Evolutionary conservation across 2,329 filamentous ascomycete genomes (phyloP), one percentile per base, ranked within the genome.

Genomic region (Epichloe scottii): DNA sequence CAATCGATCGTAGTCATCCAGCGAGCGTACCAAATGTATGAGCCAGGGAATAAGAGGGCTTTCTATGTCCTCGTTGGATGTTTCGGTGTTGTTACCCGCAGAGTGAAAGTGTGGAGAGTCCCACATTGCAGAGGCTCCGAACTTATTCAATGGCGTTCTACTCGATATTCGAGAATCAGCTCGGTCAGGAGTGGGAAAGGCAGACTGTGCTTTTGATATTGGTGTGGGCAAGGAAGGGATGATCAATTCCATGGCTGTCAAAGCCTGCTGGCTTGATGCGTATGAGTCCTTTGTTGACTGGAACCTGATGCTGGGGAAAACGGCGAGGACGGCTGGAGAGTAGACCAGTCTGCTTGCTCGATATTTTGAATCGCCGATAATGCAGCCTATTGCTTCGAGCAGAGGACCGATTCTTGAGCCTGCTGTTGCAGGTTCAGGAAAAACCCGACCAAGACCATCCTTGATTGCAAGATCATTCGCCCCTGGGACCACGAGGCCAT

Each of bases 301-400:
- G 49, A 79, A 77, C 42, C 78, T 76, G 39, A 77, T 67, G 42
- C 74, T 73, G 2, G 84, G 84, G 54, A 89, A 86, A 11, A 87
- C 77, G 19, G 83, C 79, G 51, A 87, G 68, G 40, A 89, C 79
- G 0, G 81, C 76, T 2, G 84, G 84, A 1, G 85, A 84, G 53
- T 78, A 83, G 42, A 85, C 68, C 46, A 87, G 76, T 59, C 87
- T 79, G 56, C 84, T 84, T 10, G 87, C 83, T 50, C 89, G 80
- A 65, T 84, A 87, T 57, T 83, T 84, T 0, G 91, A 96, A 59
- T 87, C 81, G 54, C 82, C 78, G 47, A 95, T 78, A 46, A 96
- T 85, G 44, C 82, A 77, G 19, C 82, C 77, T 48, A 95, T 79
- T 0, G 90, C 87, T 55, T 89, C 84, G 6, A 97, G 69, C 17